Base-by-base conservation (phyloP, 139 green algal genomes). In the Tetraselmis chui region DNA sequence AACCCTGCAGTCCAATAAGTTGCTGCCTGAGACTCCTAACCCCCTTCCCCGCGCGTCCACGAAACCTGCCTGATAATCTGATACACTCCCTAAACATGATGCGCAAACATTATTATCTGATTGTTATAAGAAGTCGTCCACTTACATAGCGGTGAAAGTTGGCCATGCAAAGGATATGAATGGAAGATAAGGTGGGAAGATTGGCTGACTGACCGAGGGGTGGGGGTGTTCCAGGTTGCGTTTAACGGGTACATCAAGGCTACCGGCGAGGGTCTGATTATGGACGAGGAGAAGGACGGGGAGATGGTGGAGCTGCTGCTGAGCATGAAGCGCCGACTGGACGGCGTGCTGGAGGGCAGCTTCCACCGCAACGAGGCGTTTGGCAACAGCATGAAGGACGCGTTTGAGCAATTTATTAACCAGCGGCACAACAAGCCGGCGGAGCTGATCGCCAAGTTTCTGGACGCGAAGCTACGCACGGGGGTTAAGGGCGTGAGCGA, bases 321-420 rank as follows among this genome's bases (percentile, higher is more conserved):
- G 84, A 85, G 89, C 1, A 86, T 98, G 28, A 98, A 98, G 87
- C 75, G 32, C 0, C 78, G 85, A 24, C 82, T 98, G 75, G 94
- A 98, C 84, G 80, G 86, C 25, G 87, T 95, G 31, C 80, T 96
- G 76, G 29, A 80, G 0, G 74, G 23, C 31, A 29, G 87, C 27
- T 95, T 97, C 87, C 79, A 79, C 0, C 58, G 76, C n/a, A 88
- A 92, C 22, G 91, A 94, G 31, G 59, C 85, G 1, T 98, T 97
- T 80, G 81, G 58, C 1, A 86, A 93, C 76, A 86, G 91, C 0
- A 86, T 98, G 0, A 98, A 97, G 83, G 95, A 97, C 24, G 92
- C 92, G 24, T 98, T 99, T 84, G 95, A 98, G 89, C 83, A 89
- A 11, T 96, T 96, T 82, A 94, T 99, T 82, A 99, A 99, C 90